These are phyloP conservation scores for Eucalyptus cloeziana DNA, from an alignment of 345 rosid genomes.

Conservation along the genomic window DNA sequence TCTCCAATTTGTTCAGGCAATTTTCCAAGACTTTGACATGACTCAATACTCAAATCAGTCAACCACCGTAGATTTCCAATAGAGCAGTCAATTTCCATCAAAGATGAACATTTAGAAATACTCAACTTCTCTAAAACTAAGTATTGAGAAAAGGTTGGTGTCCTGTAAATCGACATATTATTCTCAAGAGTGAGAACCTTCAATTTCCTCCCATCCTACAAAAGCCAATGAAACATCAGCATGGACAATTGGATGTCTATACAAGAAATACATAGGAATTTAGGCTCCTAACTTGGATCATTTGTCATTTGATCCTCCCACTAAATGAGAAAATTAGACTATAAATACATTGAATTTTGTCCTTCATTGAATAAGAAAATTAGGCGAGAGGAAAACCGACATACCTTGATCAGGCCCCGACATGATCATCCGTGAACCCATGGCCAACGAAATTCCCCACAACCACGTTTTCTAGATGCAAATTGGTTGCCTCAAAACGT, in stretches of 20 bases:
- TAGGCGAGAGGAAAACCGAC: neutral
- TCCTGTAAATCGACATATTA: neutral
- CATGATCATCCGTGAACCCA: neutral
- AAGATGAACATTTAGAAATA: neutral
- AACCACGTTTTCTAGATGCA: neutral
- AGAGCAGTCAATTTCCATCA: neutral
- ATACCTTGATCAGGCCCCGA: neutral
- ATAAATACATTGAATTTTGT: neutral
- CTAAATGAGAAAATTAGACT: neutral
- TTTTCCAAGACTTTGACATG: neutral
- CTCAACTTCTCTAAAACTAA: neutral
- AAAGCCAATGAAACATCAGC: neutral
- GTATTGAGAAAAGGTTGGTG: neutral
- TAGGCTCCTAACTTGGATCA: neutral
- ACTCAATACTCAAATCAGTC: neutral
- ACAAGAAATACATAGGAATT: neutral
- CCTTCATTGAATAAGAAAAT: neutral
- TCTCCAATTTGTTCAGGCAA: neutral
- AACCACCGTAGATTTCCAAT: neutral
- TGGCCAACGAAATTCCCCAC: neutral
- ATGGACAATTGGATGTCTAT: neutral
- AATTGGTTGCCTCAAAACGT: neutral
- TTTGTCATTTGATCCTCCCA: neutral
- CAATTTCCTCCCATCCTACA: neutral
- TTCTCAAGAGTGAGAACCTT: neutral